phyloP scores from a whole-genome alignment of 805 yeast species.

The Saccharomyces mikatae region DNA sequence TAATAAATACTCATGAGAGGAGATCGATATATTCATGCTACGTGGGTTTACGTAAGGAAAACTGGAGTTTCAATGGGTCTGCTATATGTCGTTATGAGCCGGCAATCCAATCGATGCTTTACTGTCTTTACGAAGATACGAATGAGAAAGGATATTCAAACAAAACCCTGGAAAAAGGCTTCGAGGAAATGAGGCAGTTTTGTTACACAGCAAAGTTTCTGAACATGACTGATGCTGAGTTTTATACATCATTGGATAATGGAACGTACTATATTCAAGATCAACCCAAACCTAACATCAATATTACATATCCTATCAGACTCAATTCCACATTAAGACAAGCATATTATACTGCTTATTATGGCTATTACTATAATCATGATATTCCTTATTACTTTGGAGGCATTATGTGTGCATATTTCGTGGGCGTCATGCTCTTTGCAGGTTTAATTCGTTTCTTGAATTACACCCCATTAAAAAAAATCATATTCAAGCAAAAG shows the following conservation, averaged over 20 bases:
- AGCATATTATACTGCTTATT: conserved; percentile 12
- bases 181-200: conserved; percentile 1
- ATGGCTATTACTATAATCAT: conserved; percentile 12
- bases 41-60: not conserved
- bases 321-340: conserved; percentile 6
- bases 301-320: conserved; percentile 10
- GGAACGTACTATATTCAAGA: conserved; percentile 5
- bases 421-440: conserved; percentile 5
- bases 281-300: not conserved
- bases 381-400: conserved; percentile 15
- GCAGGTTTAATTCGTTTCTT: conserved; percentile 7
- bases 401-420: conserved; percentile 9
- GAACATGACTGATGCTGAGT: conserved; percentile 6
- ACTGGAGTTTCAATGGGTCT: not conserved
- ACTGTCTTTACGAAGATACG: conserved; percentile 8
- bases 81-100: conserved; percentile 10
- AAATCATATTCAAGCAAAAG: conserved; percentile 6
- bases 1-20: not conserved
- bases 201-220: conserved; percentile 3
- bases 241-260: conserved; percentile 5
- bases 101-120: conserved; percentile 9
- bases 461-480: conserved; percentile 8
- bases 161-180: conserved; percentile 5
- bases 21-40: not conserved
- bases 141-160: conserved; percentile 1